Evolutionary conservation across 2,329 filamentous ascomycete species (phyloP), one percentile per base, ranked within the genome.

Genomic region (Cryphonectria nitschkei): DNA sequence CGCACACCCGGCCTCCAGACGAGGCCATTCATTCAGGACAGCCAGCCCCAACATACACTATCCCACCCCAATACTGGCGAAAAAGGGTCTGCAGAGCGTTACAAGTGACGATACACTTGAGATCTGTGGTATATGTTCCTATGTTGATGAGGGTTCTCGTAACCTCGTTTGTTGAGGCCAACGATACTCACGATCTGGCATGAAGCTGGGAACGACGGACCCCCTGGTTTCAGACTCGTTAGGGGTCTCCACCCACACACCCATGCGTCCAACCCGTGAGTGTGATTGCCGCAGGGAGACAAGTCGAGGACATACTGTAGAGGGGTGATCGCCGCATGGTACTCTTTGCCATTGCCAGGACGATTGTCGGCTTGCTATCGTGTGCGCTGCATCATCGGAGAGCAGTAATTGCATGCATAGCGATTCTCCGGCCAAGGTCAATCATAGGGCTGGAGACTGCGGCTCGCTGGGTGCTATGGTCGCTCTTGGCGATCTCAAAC

Each of bases 171-270:
- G 34, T 39, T 37, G 58, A 61, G 58, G 34, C 19, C 39, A 19
- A 26, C 19, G 34, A 61, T 37, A 34, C 58, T 39, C 58, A 61
- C 58, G 32, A 39, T 26, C 58, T 39, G 14, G 19, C 58, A 61
- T 61, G 58, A 39, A 39, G 58, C 58, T 61, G 58, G 22, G 34
- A 61, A 14, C 8, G 58, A 61, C 34, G 34, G 32, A 5, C 58
- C 58, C 52, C 54, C 54, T 58, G 58, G 58, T 61, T 61, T 61
- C 58, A 61, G 58, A 61, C 58, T 39, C 34, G 58, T 61, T 61
- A 34, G 58, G 58, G 58, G 22, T 60, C 32, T 58, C 54, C 32
- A 61, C 32, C 58, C 34, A 39, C 58, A 61, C 19, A n/a, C 26
- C 32, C 58, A 61, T 61, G 19, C 58, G 22, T 39, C 22, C 58